These are phyloP conservation scores for Asterochloris erici DNA, from an alignment of 139 green algal genomes.

Conservation along the genomic window DNA sequence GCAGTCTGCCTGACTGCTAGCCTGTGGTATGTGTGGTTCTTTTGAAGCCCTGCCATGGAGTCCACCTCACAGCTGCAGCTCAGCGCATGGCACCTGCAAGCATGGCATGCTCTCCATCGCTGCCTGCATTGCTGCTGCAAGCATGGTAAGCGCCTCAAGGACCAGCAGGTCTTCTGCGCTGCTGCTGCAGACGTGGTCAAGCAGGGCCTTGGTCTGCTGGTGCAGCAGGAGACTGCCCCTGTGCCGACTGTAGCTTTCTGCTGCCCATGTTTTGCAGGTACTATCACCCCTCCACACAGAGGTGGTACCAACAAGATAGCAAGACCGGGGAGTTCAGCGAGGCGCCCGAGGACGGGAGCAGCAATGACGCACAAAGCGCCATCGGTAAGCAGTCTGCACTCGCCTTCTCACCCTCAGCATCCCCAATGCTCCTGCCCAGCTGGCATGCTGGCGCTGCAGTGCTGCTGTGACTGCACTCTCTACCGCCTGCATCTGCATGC, in stretches of 20 bases:
- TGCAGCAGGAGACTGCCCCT: too few relatives aligned
- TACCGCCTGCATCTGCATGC: background rate
- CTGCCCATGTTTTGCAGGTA: slow-evolving; percentile 20
- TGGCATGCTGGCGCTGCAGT: background rate
- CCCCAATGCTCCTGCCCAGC: background rate
- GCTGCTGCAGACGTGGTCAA: too few relatives aligned
- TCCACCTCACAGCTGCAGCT: too few relatives aligned
- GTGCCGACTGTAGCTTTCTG: background rate
- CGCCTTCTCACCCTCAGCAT: background rate
- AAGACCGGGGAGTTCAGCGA: slow-evolving; percentile 45
- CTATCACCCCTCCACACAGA: slow-evolving; percentile 41
- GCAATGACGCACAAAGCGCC: background rate
- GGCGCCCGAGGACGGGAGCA: background rate
- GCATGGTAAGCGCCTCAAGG: too few relatives aligned
- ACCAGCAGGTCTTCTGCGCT: too few relatives aligned
- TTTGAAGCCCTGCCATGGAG: too few relatives aligned
- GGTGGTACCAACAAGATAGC: slow-evolving; percentile 56
- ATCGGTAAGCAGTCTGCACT: background rate
- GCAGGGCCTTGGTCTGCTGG: too few relatives aligned
- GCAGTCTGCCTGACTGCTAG: background rate
- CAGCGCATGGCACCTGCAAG: too few relatives aligned
- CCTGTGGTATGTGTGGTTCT: background rate
- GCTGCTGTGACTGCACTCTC: background rate
- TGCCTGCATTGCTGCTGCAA: too few relatives aligned
- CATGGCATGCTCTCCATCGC: too few relatives aligned